Conservation (phyloP, 1,139 yeast species). For the Meyerozyma smithsonii region DNA sequence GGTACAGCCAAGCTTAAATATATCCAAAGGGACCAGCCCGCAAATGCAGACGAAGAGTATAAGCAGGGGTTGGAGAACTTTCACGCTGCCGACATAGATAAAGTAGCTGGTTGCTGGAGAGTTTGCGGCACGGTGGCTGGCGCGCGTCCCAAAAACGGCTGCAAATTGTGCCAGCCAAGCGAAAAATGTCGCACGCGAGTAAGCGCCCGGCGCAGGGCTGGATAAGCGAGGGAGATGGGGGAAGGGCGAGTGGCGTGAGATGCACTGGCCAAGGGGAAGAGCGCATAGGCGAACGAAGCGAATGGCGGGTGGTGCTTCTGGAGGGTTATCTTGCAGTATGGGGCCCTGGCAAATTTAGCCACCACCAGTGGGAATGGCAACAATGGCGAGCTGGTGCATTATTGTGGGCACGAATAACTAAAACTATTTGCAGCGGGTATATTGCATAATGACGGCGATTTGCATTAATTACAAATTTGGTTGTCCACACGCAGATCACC, state of each 20-base stretch:
- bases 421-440: no score
- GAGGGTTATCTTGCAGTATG: no score
- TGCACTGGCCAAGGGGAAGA: no score
- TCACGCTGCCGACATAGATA: background rate
- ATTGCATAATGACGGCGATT: no score
- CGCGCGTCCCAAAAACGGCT: background rate
- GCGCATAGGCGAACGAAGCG: no score
- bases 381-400: no score
- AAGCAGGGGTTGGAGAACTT: background rate
- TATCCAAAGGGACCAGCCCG: background rate
- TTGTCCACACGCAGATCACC: no score
- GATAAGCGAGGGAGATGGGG: background rate
- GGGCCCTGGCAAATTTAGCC: no score
- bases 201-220: background rate
- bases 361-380: no score
- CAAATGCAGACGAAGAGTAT: background rate
- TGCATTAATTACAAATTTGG: no score
- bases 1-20: constrained; percentile 1
- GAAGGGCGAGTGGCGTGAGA: background rate
- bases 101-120: background rate
- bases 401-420: no score
- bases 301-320: no score
- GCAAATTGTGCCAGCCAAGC: background rate
- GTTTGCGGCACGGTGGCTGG: background rate
- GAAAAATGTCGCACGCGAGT: constrained; percentile 1